phyloP scores from a whole-genome alignment of 2,329 filamentous ascomycete species.

The Colletotrichum phormii region DNA sequence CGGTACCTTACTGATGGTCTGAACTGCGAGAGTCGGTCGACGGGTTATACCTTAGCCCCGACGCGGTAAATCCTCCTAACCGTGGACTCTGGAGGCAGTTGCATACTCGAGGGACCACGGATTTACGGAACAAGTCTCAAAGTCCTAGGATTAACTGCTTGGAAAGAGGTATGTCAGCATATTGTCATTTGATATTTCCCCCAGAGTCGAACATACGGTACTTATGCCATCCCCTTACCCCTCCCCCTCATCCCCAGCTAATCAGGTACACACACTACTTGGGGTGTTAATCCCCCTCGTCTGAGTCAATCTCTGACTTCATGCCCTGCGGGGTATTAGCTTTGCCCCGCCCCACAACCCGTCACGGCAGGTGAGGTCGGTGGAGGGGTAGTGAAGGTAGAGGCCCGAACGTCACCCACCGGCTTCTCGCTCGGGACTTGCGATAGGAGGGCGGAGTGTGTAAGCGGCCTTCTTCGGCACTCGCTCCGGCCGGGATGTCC shows the following conservation, averaged over 20 bases:
- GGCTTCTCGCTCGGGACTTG: slow-evolving; percentile 23
- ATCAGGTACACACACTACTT: background rate
- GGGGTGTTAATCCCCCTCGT: background rate
- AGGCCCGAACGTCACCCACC: slow-evolving; percentile 3
- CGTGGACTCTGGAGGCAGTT: too few relatives aligned
- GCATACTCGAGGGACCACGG: background rate
- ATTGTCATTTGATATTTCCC: background rate
- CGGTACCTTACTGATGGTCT: background rate
- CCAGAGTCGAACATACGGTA: background rate
- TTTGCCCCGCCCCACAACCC: slow-evolving; percentile 25
- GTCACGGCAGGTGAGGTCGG: background rate
- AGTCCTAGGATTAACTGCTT: background rate
- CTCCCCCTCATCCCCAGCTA: background rate
- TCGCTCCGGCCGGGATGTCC: background rate
- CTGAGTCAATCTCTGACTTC: background rate
- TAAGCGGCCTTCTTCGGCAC: background rate
- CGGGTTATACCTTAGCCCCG: background rate
- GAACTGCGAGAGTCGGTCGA: background rate
- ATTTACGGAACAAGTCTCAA: background rate
- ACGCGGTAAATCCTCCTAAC: background rate
- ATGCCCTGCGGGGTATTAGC: slow-evolving; percentile 1
- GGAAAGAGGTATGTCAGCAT: background rate
- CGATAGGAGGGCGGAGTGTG: background rate
- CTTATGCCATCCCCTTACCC: background rate
- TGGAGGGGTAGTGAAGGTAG: background rate